Base-by-base conservation (phyloP, 2,329 filamentous ascomycete species). In the Ophiobolus disseminans region DNA sequence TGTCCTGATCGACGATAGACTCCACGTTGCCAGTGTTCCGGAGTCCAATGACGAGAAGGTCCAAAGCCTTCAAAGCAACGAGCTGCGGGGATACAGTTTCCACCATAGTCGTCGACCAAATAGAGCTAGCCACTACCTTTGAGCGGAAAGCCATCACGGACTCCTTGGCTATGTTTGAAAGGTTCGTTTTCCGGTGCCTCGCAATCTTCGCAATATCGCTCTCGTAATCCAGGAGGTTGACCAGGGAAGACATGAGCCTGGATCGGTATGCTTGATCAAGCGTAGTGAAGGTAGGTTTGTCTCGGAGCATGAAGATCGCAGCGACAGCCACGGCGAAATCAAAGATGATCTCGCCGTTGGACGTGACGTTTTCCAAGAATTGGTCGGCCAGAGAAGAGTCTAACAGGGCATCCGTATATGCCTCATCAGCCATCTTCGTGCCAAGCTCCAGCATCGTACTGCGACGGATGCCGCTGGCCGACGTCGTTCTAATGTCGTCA, bases 341-440 rank as follows among this genome's bases (percentile, higher is more conserved):
- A 41, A 73, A 81, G 47, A 75, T 76, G 34, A 60, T 58, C 50
- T 76, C 81, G 48, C 58, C 71, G 28, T 57, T 57, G 39, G 54
- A 76, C 1, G 78, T 80, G 8, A 89, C 77, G 32, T 83, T 81
- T 35, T 82, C 78, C 42, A 91, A 82, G 13, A 97, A 77, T 22
- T 82, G 82, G 44, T 85, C 81, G 53, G 90, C 88, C 46, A 88
- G 84, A 5, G 85, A 84, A 57, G 90, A 86, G 53, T 91, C 86
- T 16, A 88, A 80, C 61, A 96, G 91, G 53, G 89, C 86, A 14
- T 80, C 78, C 21, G 84, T 76, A 60, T 89, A 91, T 1, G 77
- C 78, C 60, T 86, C 85, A 40, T 86, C 78, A 3, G 74, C 58
- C 47, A 86, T 71, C 56, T 82, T 84, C 20, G 68, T 70, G 41